Percentiles rank a stretch among this genome's conserved stretches.
Conservation (phyloP, 1,139 yeast species). For the Yamadazyma atmosphaerica region DNA sequence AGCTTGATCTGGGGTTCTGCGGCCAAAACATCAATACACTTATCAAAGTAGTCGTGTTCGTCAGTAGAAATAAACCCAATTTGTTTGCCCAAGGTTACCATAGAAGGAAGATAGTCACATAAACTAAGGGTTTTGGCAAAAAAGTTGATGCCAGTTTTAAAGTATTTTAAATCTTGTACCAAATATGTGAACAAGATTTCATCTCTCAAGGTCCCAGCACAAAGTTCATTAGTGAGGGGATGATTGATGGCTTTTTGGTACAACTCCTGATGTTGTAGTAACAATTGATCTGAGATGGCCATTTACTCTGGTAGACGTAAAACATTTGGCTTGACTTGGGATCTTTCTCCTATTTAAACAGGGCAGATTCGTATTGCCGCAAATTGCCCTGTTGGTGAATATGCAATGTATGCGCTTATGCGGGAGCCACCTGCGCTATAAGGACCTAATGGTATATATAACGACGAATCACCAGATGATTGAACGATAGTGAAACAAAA, state of each 20-base stretch:
- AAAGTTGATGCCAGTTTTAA: constrained; percentile 41
- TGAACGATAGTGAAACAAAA: too few relatives aligned
- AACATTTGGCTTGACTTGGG: not conserved
- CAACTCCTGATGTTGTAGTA: constrained; percentile 22
- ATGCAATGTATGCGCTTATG: not conserved
- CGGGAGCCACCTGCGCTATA: too few relatives aligned
- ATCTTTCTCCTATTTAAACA: not conserved
- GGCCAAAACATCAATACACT: constrained; percentile 30
- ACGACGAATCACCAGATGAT: not conserved
- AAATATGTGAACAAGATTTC: constrained; percentile 43
- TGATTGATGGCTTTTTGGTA: constrained; percentile 37
- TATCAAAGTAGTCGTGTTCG: constrained; percentile 50
- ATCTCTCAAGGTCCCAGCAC: constrained; percentile 46
- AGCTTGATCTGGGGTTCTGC: too few relatives aligned
- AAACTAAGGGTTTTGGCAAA: constrained; percentile 46
- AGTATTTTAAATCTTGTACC: constrained; percentile 50
- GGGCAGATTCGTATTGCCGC: not conserved
- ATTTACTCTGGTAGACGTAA: constrained; percentile 1
- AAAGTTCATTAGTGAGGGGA: constrained; percentile 45
- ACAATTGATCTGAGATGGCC: constrained; percentile 17
- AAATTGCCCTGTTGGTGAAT: not conserved
- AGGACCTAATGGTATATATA: too few relatives aligned
- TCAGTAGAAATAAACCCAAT: constrained; percentile 50
- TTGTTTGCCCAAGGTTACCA: constrained; percentile 46
- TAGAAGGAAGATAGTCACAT: constrained; percentile 39